A percentile compares a stretch with the other conserved stretches of the same genome.
Evolutionary conservation across 2,329 filamentous ascomycete genomes (phyloP).

Genomic region (Chalaropsis thielavioides): DNA sequence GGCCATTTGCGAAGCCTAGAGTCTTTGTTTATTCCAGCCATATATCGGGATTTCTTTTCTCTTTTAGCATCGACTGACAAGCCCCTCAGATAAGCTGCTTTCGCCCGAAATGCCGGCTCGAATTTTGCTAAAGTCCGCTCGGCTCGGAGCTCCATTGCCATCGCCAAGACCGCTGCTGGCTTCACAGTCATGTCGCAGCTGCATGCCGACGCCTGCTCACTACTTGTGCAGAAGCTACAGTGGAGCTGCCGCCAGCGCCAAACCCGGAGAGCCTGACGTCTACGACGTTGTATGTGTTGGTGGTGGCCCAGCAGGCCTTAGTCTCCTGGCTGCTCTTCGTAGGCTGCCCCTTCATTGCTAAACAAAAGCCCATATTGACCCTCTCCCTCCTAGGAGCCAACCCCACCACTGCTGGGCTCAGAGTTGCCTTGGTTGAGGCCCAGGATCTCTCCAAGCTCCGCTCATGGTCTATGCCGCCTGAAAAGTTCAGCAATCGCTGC

Average conservation of each 20-base stretch:
- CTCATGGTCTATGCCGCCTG: conserved; percentile 49
- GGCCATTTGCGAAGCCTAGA: not conserved
- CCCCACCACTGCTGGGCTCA: conserved; percentile 58
- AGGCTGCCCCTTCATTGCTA: conserved; percentile 23
- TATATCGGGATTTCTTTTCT: not conserved
- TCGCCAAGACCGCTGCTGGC: not conserved
- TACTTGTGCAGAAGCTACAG: conserved; percentile 7
- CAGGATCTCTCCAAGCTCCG: conserved; percentile 63
- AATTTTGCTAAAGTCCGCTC: not conserved
- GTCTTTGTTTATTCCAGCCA: not conserved
- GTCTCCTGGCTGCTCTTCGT: conserved; percentile 65
- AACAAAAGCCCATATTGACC: conserved; percentile 13
- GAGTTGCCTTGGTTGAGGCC: conserved; percentile 77
- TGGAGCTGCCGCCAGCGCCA: conserved; percentile 20
- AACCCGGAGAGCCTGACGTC: conserved; percentile 42
- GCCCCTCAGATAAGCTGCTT: not conserved
- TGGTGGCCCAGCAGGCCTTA: conserved; percentile 78
- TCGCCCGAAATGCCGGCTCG: conserved; percentile 5
- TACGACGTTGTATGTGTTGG: conserved; percentile 91
- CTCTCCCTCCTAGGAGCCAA: conserved; percentile 47
- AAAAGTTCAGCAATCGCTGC: conserved; percentile 80
- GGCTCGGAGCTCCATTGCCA: not conserved
- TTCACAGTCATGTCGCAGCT: conserved; percentile 7
- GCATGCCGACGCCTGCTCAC: not conserved
- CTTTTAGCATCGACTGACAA: not conserved